phyloP scores from a whole-genome alignment of 2,329 filamentous ascomycete genomes.

The Botryotinia calthae region DNA sequence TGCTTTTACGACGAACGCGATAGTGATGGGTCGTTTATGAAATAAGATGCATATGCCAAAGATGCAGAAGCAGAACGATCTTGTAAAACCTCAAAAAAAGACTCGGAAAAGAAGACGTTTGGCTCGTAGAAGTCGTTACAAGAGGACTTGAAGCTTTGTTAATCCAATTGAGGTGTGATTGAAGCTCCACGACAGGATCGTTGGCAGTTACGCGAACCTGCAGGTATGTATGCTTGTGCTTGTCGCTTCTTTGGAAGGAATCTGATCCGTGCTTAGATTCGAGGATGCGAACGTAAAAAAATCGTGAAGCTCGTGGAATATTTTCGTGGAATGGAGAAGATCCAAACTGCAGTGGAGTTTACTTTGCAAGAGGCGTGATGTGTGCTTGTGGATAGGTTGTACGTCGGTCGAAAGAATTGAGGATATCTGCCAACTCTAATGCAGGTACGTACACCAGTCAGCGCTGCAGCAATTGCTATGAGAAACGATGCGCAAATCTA shows the following conservation, averaged over 20 bases:
- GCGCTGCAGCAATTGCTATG: conserved; percentile 35
- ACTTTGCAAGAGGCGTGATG: conserved; percentile 20
- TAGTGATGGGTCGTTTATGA: conserved; percentile 32
- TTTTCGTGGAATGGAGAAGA: conserved; percentile 17
- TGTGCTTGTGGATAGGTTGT: conserved; percentile 24
- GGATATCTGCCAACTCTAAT: conserved; percentile 38
- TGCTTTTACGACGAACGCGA: conserved; percentile 33
- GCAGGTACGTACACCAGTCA: conserved; percentile 41
- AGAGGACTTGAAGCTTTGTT: conserved; percentile 33
- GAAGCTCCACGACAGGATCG: conserved; percentile 38
- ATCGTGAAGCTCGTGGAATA: conserved; percentile 34
- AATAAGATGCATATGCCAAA: conserved; percentile 33
- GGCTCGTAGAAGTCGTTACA: conserved; percentile 46
- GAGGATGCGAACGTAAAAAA: conserved; percentile 32
- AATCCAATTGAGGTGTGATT: conserved; percentile 40
- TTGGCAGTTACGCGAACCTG: conserved; percentile 38
- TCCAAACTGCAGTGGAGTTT: conserved; percentile 12
- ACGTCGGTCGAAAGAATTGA: conserved; percentile 30
- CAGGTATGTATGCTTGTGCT: conserved; percentile 40
- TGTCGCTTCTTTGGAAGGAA: conserved; percentile 33
- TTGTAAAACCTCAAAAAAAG: conserved; percentile 34
- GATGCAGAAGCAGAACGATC: conserved; percentile 27
- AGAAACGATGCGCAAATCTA: conserved; percentile 26
- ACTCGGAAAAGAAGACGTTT: conserved; percentile 41
- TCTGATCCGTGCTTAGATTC: conserved; percentile 37